phyloP scores from a whole-genome alignment of 352 stramenopile species.

The Globisporangium cystogenes region DNA sequence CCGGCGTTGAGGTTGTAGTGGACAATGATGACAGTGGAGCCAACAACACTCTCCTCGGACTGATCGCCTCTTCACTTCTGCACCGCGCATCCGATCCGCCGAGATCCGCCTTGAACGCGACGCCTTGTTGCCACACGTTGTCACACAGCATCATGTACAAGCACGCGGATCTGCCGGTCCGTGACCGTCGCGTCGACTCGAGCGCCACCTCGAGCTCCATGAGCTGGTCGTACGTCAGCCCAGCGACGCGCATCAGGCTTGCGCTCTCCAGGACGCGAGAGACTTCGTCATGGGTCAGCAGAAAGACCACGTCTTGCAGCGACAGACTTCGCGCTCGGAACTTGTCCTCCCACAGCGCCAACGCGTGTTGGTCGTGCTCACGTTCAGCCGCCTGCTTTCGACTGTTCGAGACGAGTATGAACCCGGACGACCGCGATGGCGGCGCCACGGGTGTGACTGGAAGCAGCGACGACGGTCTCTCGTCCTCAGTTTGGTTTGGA shows the following conservation, averaged over 20 bases:
- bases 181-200: not conserved
- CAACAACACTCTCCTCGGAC: conserved; percentile 3
- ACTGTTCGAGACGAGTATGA: not conserved
- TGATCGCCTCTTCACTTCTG: not conserved
- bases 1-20: not conserved
- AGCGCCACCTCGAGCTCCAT: conserved; percentile 53
- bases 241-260: conserved; percentile 25
- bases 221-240: conserved; percentile 37
- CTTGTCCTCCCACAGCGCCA: conserved; percentile 59
- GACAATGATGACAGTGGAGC: not conserved
- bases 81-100: not conserved
- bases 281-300: conserved; percentile 36
- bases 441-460: not conserved
- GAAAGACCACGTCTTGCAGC: conserved; percentile 34
- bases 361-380: conserved; percentile 12
- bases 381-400: not conserved
- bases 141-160: conserved; percentile 9
- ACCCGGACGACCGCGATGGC: not conserved
- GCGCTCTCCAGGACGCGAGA: conserved; percentile 33
- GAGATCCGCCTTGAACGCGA: conserved; percentile 10
- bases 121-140: conserved; percentile 17
- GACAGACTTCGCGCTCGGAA: conserved; percentile 27
- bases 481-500: conserved; percentile 2
- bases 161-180: not conserved
- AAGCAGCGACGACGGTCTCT: not conserved